Conservation (phyloP, 306 rosid species). For the Vicia sativa region DNA sequence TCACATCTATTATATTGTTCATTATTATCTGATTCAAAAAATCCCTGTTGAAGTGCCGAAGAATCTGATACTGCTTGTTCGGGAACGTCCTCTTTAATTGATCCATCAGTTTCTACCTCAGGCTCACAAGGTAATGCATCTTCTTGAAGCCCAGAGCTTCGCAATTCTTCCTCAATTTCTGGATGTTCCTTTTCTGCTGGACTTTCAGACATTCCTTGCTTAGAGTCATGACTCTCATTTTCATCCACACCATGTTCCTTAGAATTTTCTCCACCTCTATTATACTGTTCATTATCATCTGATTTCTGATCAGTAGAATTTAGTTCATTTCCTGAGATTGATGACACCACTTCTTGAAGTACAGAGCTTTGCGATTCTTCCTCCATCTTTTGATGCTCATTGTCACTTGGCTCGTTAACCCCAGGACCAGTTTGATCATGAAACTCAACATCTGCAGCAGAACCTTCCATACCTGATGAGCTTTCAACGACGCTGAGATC, state of each 20-base stretch:
- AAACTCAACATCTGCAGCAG: constrained; percentile 33
- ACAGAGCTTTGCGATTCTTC: constrained; percentile 37
- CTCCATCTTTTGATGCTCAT: constrained; percentile 34
- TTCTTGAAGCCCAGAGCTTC: constrained; percentile 31
- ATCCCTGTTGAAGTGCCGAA: background rate
- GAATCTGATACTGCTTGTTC: background rate
- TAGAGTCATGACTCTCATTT: background rate
- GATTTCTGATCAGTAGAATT: constrained; percentile 39
- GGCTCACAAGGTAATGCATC: constrained; percentile 29
- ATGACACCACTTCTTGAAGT: background rate
- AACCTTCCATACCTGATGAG: constrained; percentile 40
- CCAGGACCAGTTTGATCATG: constrained; percentile 32
- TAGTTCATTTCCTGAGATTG: constrained; percentile 41
- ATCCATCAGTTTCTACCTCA: constrained; percentile 35
- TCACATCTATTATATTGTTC: background rate
- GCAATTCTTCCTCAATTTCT: constrained; percentile 39
- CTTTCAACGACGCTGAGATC: constrained; percentile 45
- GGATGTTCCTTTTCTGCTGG: constrained; percentile 15
- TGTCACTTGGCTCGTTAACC: constrained; percentile 28
- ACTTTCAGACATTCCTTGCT: background rate
- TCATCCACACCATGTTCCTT: background rate
- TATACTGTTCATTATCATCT: background rate
- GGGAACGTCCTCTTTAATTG: background rate
- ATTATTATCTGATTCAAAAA: background rate
- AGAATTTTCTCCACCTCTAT: background rate